These are phyloP conservation scores for Myrmaecium sp. DNA, from an alignment of 2,329 filamentous ascomycete species.

Conservation along the genomic window DNA sequence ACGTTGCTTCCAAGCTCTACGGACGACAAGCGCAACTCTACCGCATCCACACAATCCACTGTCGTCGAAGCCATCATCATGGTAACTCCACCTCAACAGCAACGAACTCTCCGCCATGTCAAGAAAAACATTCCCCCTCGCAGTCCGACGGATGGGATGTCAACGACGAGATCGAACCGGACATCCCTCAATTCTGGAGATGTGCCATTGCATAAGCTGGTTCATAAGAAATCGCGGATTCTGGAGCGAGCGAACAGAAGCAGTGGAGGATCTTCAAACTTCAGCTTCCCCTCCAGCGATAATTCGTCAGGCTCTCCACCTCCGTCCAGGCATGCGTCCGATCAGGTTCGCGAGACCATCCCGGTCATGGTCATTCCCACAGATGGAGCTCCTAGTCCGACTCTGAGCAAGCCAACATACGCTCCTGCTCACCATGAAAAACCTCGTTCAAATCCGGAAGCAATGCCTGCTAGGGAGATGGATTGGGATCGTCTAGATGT, in stretches of 20 bases:
- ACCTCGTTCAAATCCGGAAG: too few species aligned
- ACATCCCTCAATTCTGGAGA: constrained; percentile 26
- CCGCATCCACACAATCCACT: constrained; percentile 34
- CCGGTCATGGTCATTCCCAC: constrained; percentile 3
- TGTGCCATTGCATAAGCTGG: constrained; percentile 29
- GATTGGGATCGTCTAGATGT: too few species aligned
- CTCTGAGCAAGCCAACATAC: too few species aligned
- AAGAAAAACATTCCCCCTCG: constrained; percentile 34
- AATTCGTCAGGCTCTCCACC: neutral
- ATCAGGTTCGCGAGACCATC: constrained; percentile 2
- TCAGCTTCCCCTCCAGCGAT: constrained; percentile 2
- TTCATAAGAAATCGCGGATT: constrained; percentile 34
- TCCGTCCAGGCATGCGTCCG: neutral
- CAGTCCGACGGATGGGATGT: constrained; percentile 21
- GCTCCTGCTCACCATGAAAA: too few species aligned
- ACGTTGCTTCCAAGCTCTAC: constrained; percentile 12
- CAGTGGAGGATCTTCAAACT: constrained; percentile 16
- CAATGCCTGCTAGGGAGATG: too few species aligned
- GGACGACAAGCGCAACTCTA: constrained; percentile 29
- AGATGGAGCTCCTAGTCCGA: too few species aligned
- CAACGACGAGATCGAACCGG: constrained; percentile 26
- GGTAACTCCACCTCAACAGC: constrained; percentile 28
- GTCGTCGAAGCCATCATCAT: constrained; percentile 39
- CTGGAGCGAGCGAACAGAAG: constrained; percentile 23
- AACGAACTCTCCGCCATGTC: constrained; percentile 33